Base-by-base conservation (phyloP, 2,329 filamentous ascomycete species). In the Fusarium robinianum region DNA sequence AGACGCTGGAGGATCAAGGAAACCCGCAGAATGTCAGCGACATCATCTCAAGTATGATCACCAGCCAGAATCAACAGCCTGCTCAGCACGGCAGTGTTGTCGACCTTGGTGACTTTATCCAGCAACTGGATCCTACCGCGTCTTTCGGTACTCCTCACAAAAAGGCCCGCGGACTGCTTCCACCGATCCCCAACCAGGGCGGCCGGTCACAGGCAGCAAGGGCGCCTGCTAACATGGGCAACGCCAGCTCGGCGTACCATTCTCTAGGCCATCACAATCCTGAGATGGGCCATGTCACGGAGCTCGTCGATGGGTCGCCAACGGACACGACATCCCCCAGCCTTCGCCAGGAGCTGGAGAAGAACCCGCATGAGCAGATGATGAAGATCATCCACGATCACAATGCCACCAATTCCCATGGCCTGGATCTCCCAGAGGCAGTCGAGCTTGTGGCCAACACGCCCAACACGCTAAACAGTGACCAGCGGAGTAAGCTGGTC, bases 1-100 rank as follows among this genome's bases (percentile, higher is more conserved):
- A 95, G 62, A 95, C 90, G 52, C 72, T 99, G 35, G 91, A 96
- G 64, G 89, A 91, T 23, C 87, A 92, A 58, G 84, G 84, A 21
- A 80, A 81, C 12, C 77, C 81, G 2, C 83, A 88, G 62, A 92
- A 88, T 48, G 80, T 97, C 27, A 84, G 87, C 42, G 91, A 95
- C 57, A 85, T 96, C 63, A 88, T 97, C 63, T 83, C 84, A 5
- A 85, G 83, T 54, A 81, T 88, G 46, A 85, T 94, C 44, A 81
- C 86, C 22, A 74, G 68, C 23, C 75, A 78, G 59, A 74, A 67
- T 24, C 71, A 72, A 43, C 67, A 69, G 47, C 51, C 66, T 17
- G 59, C 77, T 29, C 73, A 72, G 5, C 75, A 78, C 46, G 79
- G 80, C 17, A 82, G 71, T 43, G 77, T 85, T 6, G 78, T 84